A percentile compares a stretch with the other conserved stretches of the same genome.
Evolutionary conservation across 2,329 filamentous ascomycete genomes (phyloP).

Genomic region (Botryotinia globosa): DNA sequence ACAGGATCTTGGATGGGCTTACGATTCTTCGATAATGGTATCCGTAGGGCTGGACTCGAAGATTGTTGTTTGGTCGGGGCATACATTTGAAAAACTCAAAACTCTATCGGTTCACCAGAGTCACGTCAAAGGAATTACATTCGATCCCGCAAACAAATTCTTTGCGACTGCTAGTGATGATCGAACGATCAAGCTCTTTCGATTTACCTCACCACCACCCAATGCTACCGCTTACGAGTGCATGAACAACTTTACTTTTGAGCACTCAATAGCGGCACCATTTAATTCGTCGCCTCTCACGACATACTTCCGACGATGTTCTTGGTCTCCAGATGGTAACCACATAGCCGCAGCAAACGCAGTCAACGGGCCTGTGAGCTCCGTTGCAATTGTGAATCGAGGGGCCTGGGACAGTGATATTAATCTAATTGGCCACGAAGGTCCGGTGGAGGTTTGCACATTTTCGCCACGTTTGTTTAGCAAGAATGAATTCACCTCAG

Average conservation of each 20-base stretch:
- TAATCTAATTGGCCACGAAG: slow-evolving; percentile 95
- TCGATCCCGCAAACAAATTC: slow-evolving; percentile 98
- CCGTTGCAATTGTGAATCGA: slow-evolving; percentile 91
- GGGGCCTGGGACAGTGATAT: slow-evolving; percentile 94
- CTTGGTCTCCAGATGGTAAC: slow-evolving; percentile 95
- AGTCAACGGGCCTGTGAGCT: slow-evolving; percentile 94
- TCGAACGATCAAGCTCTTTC: slow-evolving; percentile 92
- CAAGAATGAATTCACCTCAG: slow-evolving; percentile 56
- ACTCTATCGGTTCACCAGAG: slow-evolving; percentile 89
- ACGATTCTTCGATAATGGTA: slow-evolving; percentile 90
- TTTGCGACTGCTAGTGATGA: slow-evolving; percentile 98
- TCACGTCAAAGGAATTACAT: slow-evolving; percentile 98
- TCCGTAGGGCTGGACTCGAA: slow-evolving; percentile 97
- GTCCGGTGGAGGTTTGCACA: slow-evolving; percentile 92
- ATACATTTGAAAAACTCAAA: slow-evolving; percentile 97
- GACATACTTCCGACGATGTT: slow-evolving; percentile 93
- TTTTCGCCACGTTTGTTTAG: slow-evolving; percentile 92
- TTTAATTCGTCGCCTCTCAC: slow-evolving; percentile 92
- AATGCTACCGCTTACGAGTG: slow-evolving; percentile 95
- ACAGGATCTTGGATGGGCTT: slow-evolving; percentile 95
- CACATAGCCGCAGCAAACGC: slow-evolving; percentile 97
- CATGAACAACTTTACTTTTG: slow-evolving; percentile 92
- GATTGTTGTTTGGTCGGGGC: slow-evolving; percentile 95
- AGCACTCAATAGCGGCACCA: slow-evolving; percentile 83
- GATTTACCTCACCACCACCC: slow-evolving; percentile 85